Evolutionary conservation across 768 basidiomycete species (phyloP), one percentile per base, ranked within the genome.

Genomic region (Psilocybe tampanensis): DNA sequence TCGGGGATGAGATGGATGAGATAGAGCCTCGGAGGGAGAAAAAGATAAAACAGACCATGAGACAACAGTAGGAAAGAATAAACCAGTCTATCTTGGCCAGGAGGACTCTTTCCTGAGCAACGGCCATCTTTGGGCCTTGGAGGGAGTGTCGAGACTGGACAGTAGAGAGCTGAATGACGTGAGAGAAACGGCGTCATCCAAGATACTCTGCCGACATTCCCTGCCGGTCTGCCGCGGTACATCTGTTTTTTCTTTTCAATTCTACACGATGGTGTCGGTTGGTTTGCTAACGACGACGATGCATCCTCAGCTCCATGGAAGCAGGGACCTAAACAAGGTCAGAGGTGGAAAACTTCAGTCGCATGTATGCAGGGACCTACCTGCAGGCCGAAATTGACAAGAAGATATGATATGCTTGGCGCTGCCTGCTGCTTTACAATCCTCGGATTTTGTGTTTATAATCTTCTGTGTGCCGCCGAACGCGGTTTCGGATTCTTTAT

Each of bases 31-130:
- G 33, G 33, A 8, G 33, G n/a, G 36, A n/a, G 43, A 17, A n/a
- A 39, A 32, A 19, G 19, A 36, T 44, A 6, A 44, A 34, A 56
- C 65, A 41, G 64, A 87, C 81, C 86, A 88, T 84, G 44, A 89
- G 74, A 73, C 86, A 89, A 65, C 85, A 84, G 65, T 87, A 89
- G 8, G 86, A 86, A 39, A 89, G 67, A 47, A 89, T 86, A 65
- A 88, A 86, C 75, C 79, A 84, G 68, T 90, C 82, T 21, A 83
- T 73, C 60, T 90, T 89, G 60, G 81, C 62, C 22, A 90, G 69
- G 29, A 89, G 75, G 18, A 56, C 76, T 26, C 73, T 67, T 72
- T 89, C 86, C 55, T 70, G 29, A 29, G 29, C 9, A 29, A 29
- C 29, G 9, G 29, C 64, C 60, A 73, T 74, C 2, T 71, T 71